phyloP scores from a whole-genome alignment of 2,329 filamentous ascomycete species.

The Exophiala oligosperma region DNA sequence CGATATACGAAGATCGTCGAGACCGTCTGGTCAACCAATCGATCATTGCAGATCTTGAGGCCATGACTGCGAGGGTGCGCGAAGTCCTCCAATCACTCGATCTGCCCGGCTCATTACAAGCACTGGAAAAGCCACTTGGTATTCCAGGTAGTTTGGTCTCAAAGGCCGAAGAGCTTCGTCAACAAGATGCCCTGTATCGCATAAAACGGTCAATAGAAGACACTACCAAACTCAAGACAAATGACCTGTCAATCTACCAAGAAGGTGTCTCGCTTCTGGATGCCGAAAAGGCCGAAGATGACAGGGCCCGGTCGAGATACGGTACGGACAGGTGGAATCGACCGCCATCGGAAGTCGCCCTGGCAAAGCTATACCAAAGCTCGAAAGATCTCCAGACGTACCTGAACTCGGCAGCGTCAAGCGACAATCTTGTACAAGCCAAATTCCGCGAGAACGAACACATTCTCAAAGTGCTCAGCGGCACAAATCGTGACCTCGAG shows the following conservation, averaged over 20 bases:
- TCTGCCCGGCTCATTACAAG: conserved; percentile 88
- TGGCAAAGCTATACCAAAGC: conserved; percentile 71
- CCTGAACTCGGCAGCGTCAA: conserved; percentile 69
- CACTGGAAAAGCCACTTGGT: conserved; percentile 89
- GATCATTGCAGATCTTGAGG: conserved; percentile 81
- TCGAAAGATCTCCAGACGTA: conserved; percentile 82
- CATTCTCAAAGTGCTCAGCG: conserved; percentile 72
- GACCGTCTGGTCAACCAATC: conserved; percentile 88
- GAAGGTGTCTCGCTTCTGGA: conserved; percentile 78
- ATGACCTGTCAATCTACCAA: conserved; percentile 74
- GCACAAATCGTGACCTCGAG: conserved; percentile 77
- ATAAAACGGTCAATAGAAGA: conserved; percentile 80
- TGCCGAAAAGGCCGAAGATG: conserved; percentile 81
- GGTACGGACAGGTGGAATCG: conserved; percentile 86
- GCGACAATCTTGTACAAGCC: conserved; percentile 69
- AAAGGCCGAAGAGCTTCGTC: conserved; percentile 90
- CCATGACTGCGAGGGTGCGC: conserved; percentile 75
- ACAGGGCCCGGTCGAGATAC: conserved; percentile 70
- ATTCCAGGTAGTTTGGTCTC: conserved; percentile 81
- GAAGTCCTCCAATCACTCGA: conserved; percentile 78
- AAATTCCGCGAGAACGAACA: conserved; percentile 77
- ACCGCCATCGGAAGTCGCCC: conserved; percentile 67
- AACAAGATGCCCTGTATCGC: conserved; percentile 79
- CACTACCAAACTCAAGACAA: conserved; percentile 82
- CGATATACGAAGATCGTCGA: conserved; percentile 88